Evolutionary conservation across 1,139 yeast species (phyloP), one percentile per base, ranked within the genome.

Genomic region (Candida glucosophila): DNA sequence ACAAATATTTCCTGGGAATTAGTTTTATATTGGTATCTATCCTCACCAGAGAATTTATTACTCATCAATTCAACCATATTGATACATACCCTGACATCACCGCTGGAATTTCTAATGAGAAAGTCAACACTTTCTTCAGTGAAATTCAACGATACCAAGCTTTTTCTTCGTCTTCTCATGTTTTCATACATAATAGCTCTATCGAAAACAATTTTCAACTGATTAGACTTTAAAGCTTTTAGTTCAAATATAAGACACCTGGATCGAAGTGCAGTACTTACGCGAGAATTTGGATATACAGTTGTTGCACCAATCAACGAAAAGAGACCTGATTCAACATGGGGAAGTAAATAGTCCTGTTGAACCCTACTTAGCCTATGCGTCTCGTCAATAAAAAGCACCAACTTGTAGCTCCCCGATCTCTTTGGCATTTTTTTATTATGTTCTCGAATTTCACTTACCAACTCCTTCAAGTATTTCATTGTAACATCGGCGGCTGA

Each of bases 281-380:
- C 41, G 20, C 67, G 39, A 15, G 39, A 34, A 4, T 35, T 41
- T 4, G 65, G 61, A 15, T 49, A 41, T 3, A 45, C 42, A 0
- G 67, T 58, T 4, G 71, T 63, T n/a, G 70, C 69, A 3, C 70
- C 70, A 12, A 64, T 52, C 29, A 64, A 60, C 4, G 54, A 57
- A 34, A 63, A 58, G 17, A 41, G 39, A 1, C 70, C 69, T 8
- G 48, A 42, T 33, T 64, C 71, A 3, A 64, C 40, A 25, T 53
- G 54, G 0, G 67, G 63, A 7, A 64, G 41, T 9, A 64, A 42
- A 37, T 49, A 62, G 31, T 64, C 69, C 33, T 64, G 71, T 30
- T 63, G 70, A 9, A 38, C 44, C n/a, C 46, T 52, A 13, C 51
- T 37, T 24, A 64, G 55, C 12, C 70, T 38, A 36, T 64, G 70